Base-by-base conservation (phyloP, 2,329 filamentous ascomycete genomes). In the Passalora sequoiae region DNA sequence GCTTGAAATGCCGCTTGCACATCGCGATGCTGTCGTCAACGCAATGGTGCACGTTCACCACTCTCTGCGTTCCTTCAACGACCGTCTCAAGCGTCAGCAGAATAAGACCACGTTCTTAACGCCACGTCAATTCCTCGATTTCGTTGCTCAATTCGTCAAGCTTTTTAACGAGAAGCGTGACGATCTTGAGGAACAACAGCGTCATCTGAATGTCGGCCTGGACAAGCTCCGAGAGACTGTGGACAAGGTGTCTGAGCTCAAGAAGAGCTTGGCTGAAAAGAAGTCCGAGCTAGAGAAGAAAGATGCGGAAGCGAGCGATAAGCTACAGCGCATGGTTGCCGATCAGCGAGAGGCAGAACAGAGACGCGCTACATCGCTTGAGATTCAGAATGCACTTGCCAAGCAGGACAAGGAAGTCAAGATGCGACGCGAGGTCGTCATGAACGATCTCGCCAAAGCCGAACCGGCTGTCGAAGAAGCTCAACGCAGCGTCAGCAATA, bases 31-130 rank as follows among this genome's bases (percentile, higher is more conserved):
- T 3, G 83, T 99, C 35, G 80, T 98, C 66, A 99, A 99, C 64
- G 86, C 89, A 0, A 98, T 99, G 92, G 94, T 99, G 2, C 94
- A 95, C 61, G 91, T 98, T 15, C 92, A 99, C 63, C 89, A 97
- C 69, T 98, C 92, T 2, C 72, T 98, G 37, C 87, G 91, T 50
- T 77, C 79, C 38, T 94, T 96, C 76, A 98, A 98, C 62, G 73
- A 78, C 55, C 89, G 88, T 59, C 73, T 98, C 17, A 78, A 85
- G 51, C 92, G 88, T 64, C 92, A 97, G 64, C 92, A 97, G 69
- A 89, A 87, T 66, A 89, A 86, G 67, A 78, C 84, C 21, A 97
- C 92, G 0, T 97, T 86, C 72, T 80, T 98, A 44, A 98, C 94
- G 8, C 92, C 92, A 33, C 83, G 92, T 33, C 92, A 99, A 67